These are phyloP conservation scores for Aureobasidium sp. DNA, from an alignment of 2,329 filamentous ascomycete genomes.

Conservation along the genomic window DNA sequence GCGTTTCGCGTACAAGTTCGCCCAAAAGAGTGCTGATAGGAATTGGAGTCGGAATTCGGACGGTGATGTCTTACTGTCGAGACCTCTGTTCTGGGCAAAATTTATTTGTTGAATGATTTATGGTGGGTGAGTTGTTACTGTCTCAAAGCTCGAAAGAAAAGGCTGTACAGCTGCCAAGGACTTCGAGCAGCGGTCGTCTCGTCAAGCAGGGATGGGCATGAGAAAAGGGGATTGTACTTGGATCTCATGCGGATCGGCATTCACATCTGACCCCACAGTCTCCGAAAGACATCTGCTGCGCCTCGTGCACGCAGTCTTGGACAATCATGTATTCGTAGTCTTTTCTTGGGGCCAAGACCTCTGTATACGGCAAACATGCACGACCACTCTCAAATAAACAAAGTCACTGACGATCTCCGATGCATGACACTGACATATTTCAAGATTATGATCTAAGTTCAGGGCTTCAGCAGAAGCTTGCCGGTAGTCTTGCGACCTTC, in stretches of 20 bases:
- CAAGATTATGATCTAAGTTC: not conserved
- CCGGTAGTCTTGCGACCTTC: conserved; percentile 76
- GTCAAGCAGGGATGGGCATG: not conserved
- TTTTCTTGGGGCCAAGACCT: conserved; percentile 9
- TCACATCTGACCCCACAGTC: not conserved
- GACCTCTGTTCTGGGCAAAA: not conserved
- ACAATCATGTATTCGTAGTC: not conserved
- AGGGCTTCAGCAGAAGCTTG: conserved; percentile 63
- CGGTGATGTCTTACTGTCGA: not conserved
- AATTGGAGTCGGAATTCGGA: not conserved
- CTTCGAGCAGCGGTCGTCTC: not conserved
- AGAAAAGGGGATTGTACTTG: not conserved
- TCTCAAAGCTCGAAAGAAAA: not conserved
- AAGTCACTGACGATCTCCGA: not conserved
- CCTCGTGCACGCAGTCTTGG: conserved; percentile 1
- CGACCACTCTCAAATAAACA: not conserved
- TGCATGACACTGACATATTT: not conserved
- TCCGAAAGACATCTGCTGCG: conserved; percentile 2
- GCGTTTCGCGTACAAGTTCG: not conserved
- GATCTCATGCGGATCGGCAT: not conserved
- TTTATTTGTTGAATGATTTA: not conserved
- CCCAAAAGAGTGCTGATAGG: not conserved
- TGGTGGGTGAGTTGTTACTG: not conserved
- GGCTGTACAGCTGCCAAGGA: not conserved
- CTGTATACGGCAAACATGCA: not conserved